Conservation (phyloP, 768 basidiomycete species). For the Lactarius quietus region DNA sequence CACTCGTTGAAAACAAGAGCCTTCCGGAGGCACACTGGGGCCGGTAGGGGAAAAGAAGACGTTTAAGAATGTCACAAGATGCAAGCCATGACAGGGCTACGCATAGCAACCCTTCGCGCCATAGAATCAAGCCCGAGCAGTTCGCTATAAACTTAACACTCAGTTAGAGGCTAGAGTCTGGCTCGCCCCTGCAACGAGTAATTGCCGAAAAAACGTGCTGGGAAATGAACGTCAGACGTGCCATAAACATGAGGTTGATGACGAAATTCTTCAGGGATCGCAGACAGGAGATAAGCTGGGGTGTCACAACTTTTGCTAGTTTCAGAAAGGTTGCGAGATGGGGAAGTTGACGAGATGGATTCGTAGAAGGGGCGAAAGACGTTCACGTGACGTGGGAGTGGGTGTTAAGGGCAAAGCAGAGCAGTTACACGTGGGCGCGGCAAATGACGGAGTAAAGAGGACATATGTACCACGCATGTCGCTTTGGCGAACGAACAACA, state of each 20-base stretch:
- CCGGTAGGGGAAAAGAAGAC: slow-evolving; percentile 6
- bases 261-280: slow-evolving; percentile 12
- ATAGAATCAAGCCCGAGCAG: not conserved
- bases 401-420: not conserved
- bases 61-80: not conserved
- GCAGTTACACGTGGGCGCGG: not conserved
- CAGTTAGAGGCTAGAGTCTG: slow-evolving; percentile 8
- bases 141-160: slow-evolving; percentile 4
- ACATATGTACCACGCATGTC: slow-evolving; percentile 22
- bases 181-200: slow-evolving; percentile 15
- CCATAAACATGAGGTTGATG: slow-evolving; percentile 24
- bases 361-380: not conserved
- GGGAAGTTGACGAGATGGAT: not conserved
- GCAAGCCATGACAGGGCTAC: slow-evolving; percentile 7
- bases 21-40: not conserved
- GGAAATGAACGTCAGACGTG: slow-evolving; percentile 14
- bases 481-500: slow-evolving; percentile 10
- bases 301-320: not conserved
- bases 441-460: slow-evolving; percentile 7
- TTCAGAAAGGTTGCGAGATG: not conserved
- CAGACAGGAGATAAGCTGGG: not conserved
- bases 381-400: slow-evolving; percentile 9
- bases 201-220: slow-evolving; percentile 23
- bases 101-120: slow-evolving; percentile 18
- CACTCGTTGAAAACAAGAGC: not conserved